Evolutionary conservation across 2,329 filamentous ascomycete genomes (phyloP).

Genomic region (Venturia effusa): DNA sequence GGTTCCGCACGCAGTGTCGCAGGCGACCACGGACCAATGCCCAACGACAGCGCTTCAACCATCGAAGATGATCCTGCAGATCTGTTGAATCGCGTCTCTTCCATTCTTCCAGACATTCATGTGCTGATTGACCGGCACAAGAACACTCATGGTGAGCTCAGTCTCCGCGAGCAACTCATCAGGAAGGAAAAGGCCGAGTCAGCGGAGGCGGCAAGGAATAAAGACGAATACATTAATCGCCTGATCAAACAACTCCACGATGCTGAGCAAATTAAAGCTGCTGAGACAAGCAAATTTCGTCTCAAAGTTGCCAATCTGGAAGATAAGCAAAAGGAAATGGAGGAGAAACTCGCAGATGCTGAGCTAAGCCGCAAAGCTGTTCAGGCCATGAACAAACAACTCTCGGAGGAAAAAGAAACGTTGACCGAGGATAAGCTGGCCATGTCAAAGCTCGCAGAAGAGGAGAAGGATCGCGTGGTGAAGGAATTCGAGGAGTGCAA

Average conservation of each 20-base stretch:
- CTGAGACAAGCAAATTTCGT: conserved; percentile 39
- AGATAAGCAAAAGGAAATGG: conserved; percentile 41
- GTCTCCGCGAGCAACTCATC: conserved; percentile 37
- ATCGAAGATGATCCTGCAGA: conserved; percentile 27
- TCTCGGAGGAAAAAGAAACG: conserved; percentile 33
- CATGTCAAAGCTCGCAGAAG: conserved; percentile 26
- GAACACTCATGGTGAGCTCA: conserved; percentile 39
- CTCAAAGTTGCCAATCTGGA: conserved; percentile 41
- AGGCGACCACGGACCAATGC: conserved; percentile 15
- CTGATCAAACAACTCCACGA: conserved; percentile 40
- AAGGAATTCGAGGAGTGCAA: conserved; percentile 36
- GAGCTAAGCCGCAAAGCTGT: conserved; percentile 31
- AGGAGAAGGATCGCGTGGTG: conserved; percentile 24
- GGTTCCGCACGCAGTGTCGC: conserved; percentile 24
- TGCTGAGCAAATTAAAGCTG: conserved; percentile 38
- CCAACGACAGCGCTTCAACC: conserved; percentile 22
- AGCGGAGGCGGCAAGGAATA: conserved; percentile 39
- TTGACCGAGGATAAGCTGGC: conserved; percentile 29
- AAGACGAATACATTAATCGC: conserved; percentile 42
- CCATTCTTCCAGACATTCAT: conserved; percentile 28
- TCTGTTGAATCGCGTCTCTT: conserved; percentile 27
- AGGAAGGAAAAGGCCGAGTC: conserved; percentile 39
- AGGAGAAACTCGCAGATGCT: conserved; percentile 34
- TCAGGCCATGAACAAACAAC: conserved; percentile 24
- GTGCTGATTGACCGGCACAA: conserved; percentile 34